A percentile compares a stretch with the other conserved stretches of the same genome.
Evolutionary conservation across 2,329 filamentous ascomycete species (phyloP).

Genomic region (Pseudocercospora eumusae): DNA sequence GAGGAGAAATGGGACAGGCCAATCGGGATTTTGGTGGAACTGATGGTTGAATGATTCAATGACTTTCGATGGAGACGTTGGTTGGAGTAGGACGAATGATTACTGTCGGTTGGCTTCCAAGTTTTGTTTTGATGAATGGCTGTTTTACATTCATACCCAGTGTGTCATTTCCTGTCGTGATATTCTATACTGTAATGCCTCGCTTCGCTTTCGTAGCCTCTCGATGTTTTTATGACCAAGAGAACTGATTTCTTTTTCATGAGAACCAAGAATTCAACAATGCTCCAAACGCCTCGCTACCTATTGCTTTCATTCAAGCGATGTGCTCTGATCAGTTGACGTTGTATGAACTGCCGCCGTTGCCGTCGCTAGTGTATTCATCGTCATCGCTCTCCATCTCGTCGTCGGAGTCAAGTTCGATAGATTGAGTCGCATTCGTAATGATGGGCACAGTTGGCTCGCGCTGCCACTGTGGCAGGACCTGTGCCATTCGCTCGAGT

Average conservation of each 20-base stretch:
- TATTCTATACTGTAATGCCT: slow-evolving; percentile 5
- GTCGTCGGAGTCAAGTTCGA: slow-evolving; percentile 18
- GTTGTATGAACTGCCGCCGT: background rate
- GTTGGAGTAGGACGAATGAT: background rate
- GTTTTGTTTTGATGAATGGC: background rate
- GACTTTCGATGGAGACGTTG: background rate
- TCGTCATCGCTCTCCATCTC: slow-evolving; percentile 16
- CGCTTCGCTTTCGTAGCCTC: background rate
- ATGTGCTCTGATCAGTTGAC: background rate
- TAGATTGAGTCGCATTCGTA: background rate
- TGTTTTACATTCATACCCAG: background rate
- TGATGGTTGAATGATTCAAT: background rate
- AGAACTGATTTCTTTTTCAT: background rate
- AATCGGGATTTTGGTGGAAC: slow-evolving; percentile 12
- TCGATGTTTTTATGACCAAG: background rate
- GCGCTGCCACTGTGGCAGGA: slow-evolving; percentile 10
- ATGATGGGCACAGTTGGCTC: slow-evolving; percentile 11
- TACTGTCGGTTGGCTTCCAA: background rate
- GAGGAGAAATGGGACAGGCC: slow-evolving; percentile 11
- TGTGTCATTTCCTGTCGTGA: slow-evolving; percentile 4
- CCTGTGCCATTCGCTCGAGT: slow-evolving; percentile 3
- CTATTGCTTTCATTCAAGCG: background rate
- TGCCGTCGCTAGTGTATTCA: slow-evolving; percentile 10
- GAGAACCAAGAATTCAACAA: background rate
- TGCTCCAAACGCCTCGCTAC: background rate